Evolutionary conservation across 495 filamentous ascomycete genomes (phyloP).

Genomic region (Neurospora sp.): DNA sequence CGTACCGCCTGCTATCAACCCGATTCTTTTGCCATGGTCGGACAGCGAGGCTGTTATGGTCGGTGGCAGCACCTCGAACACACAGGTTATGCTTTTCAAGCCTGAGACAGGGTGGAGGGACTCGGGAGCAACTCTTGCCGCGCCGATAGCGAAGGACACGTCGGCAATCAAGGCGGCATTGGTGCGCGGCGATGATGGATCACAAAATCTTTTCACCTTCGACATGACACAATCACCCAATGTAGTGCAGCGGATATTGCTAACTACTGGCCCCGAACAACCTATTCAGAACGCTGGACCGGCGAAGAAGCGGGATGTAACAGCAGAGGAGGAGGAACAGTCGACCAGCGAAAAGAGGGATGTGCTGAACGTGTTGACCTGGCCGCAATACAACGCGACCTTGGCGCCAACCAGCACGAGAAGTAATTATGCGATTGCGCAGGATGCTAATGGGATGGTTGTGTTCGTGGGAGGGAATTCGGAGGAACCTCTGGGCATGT

Average conservation of each 20-base stretch:
- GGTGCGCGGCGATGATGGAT: conserved; percentile 60
- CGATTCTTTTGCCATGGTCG: conserved; percentile 71
- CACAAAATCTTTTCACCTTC: conserved; percentile 74
- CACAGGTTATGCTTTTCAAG: conserved; percentile 54
- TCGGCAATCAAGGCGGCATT: conserved; percentile 47
- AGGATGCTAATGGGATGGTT: conserved; percentile 48
- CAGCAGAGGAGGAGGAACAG: conserved; percentile 17
- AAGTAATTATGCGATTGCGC: conserved; percentile 33
- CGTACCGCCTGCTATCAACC: conserved; percentile 53
- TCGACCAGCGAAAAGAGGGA: conserved; percentile 19
- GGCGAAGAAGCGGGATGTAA: conserved; percentile 10
- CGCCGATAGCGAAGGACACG: conserved; percentile 43
- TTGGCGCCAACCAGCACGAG: conserved; percentile 53
- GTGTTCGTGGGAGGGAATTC: conserved; percentile 68
- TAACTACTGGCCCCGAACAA: conserved; percentile 36
- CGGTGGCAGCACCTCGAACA: conserved; percentile 59
- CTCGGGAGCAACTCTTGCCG: conserved; percentile 49
- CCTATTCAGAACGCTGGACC: conserved; percentile 33
- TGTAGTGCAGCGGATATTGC: conserved; percentile 52
- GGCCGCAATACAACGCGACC: conserved; percentile 69
- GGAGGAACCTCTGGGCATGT: conserved; percentile 60
- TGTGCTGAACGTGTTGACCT: conserved; percentile 42
- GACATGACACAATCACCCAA: conserved; percentile 73
- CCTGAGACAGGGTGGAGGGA: conserved; percentile 46
- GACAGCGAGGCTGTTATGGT: conserved; percentile 60